Base-by-base conservation (phyloP, 192 early-diverging fungal species). In the Umbelopsis sp. region DNA sequence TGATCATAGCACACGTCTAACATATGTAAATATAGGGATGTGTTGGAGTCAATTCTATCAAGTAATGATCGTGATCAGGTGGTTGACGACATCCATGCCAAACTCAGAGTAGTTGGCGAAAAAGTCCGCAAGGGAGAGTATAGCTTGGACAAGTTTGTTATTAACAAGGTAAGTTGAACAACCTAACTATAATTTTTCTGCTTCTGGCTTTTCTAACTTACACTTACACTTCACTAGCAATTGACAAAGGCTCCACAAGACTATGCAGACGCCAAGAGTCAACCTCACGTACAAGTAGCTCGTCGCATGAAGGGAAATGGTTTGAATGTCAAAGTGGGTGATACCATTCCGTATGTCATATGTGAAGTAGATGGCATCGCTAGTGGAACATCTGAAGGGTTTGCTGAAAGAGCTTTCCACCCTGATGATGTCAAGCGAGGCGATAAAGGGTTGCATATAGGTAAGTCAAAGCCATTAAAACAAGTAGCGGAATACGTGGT, bases 201-300 rank as follows among this genome's bases (percentile, higher is more conserved):
- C 26, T 20, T 0, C 11, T 20, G 24, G 24, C 24, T 1, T 45
- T 22, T 16, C 29, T 73, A 31, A 53, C 32, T 44, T 32, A 26
- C 11, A 9, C 20, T 68, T 54, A n/a, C 38, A 0, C 16, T 43
- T 11, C 24, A 22, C 54, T 78, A 92, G 86, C 88, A 91, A 25
- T 80, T 99, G 21, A 96, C 94, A 24, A 99, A 98, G 80, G 80
- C 90, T 49, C 95, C 95, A 0, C 91, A 97, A 69, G 90, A 88
- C 22, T 99, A 99, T 77, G 83, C 92, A 0, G 96, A 98, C 76
- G 85, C 77, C 20, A 93, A 95, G 73, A 79, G 81, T 6, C 97
- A 96, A 73, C 96, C 98, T 0, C 98, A 99, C 70, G 97, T 99
- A 16, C 92, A 93, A 50, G 98, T 99, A 3, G 98, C 98, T 5